Percentiles rank a stretch among this genome's conserved stretches.
Evolutionary conservation across 257 asterid genomes (phyloP).

Genomic region (Cruciata laevipes): DNA sequence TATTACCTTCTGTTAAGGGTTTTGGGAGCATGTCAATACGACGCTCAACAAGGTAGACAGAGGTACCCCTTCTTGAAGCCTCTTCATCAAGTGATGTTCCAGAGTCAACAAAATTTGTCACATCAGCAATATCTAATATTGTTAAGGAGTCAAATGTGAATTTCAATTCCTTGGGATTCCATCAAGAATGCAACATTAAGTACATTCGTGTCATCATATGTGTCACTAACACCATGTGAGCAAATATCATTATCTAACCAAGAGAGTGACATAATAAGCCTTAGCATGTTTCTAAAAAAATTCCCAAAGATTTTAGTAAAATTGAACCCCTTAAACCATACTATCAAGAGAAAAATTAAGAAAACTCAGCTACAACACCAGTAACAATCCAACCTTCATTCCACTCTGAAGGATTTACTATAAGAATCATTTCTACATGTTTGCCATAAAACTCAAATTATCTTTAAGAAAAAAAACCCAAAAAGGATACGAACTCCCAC

Average conservation of each 20-base stretch:
- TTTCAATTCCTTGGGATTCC: not conserved
- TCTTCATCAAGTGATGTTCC: conserved; percentile 93
- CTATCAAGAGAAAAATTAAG: not conserved
- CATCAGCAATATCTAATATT: conserved; percentile 88
- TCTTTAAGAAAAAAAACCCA: not conserved
- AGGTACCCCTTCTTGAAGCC: conserved; percentile 98
- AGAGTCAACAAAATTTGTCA: conserved; percentile 90
- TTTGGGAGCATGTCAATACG: conserved; percentile 99
- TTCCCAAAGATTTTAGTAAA: not conserved
- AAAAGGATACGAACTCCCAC: conserved; percentile 98
- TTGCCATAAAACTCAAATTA: not conserved
- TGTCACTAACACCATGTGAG: not conserved
- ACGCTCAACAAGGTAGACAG: conserved; percentile 96
- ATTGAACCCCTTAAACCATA: not conserved
- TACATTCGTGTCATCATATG: not conserved
- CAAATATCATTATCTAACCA: not conserved
- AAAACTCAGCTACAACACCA: not conserved
- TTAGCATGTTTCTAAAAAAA: not conserved
- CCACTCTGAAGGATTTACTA: too few relatives aligned
- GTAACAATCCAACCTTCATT: not conserved
- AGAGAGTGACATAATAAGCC: not conserved
- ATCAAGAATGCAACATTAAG: not conserved
- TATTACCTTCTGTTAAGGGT: conserved; percentile 96
- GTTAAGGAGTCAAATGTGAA: conserved; percentile 34
- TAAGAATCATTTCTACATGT: not conserved